Conservation (phyloP, 495 filamentous ascomycete genomes). For the Penicillium argentinense region DNA sequence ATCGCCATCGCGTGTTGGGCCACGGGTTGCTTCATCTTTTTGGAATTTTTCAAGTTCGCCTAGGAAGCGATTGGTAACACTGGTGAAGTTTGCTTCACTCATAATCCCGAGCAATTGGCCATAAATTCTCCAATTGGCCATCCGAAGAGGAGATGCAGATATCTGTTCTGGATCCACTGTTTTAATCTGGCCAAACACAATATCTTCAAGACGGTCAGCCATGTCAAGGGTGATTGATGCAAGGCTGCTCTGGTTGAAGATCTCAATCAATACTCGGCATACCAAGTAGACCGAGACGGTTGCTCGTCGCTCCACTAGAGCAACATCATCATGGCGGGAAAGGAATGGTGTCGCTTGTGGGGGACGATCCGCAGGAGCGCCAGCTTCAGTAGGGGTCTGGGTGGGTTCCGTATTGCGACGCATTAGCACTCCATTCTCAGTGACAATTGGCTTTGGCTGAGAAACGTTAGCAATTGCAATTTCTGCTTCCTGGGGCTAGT, state of each 20-base stretch:
- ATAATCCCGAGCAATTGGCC: constrained; percentile 89
- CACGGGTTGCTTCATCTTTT: constrained; percentile 67
- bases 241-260: constrained; percentile 85
- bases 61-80: constrained; percentile 78
- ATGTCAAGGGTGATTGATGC: constrained; percentile 80
- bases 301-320: constrained; percentile 79
- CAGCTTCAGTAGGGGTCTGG: constrained; percentile 31
- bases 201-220: constrained; percentile 86
- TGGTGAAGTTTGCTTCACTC: constrained; percentile 86
- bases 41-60: constrained; percentile 74
- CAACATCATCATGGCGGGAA: constrained; percentile 65
- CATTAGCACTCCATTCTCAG: constrained; percentile 41
- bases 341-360: constrained; percentile 37
- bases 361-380: constrained; percentile 24
- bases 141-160: constrained; percentile 71
- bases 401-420: constrained; percentile 58
- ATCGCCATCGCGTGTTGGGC: constrained; percentile 66
- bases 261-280: constrained; percentile 89
- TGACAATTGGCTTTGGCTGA: constrained; percentile 27
- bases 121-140: constrained; percentile 94
- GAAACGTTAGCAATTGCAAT: constrained; percentile 1
- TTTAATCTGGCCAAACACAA: constrained; percentile 90
- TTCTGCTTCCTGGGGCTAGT: neutral
- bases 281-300: constrained; percentile 93
- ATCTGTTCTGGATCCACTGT: constrained; percentile 83